A percentile compares a stretch with the other conserved stretches of the same genome.
phyloP scores from a whole-genome alignment of 2,329 filamentous ascomycete genomes.

The Ceratocystis cacaofunesta region DNA sequence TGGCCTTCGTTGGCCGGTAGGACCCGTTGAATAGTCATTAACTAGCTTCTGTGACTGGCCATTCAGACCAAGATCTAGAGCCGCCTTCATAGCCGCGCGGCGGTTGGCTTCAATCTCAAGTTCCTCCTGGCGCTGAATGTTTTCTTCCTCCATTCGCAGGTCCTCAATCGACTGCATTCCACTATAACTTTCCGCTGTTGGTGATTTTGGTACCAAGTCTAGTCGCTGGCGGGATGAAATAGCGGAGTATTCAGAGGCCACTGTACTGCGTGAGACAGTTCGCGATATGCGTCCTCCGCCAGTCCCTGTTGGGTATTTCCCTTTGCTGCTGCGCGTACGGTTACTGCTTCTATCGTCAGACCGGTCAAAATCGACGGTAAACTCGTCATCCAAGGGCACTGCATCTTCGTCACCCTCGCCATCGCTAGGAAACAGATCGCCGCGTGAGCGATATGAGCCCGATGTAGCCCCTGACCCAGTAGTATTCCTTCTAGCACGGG shows the following conservation, averaged over 20 bases:
- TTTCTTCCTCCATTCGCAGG: conserved; percentile 38
- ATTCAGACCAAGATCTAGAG: conserved; percentile 34
- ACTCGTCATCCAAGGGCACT: conserved; percentile 82
- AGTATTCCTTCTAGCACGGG: conserved; percentile 56
- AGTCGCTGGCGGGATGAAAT: conserved; percentile 20
- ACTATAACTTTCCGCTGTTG: conserved; percentile 21
- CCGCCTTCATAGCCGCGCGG: conserved; percentile 37
- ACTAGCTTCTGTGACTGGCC: conserved; percentile 3
- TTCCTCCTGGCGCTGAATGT: conserved; percentile 37
- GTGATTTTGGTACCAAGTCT: not conserved
- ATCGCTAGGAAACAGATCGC: conserved; percentile 83
- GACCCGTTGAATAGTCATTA: not conserved
- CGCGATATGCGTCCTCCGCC: conserved; percentile 28
- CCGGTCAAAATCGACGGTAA: conserved; percentile 66
- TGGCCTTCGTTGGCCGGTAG: conserved; percentile 15
- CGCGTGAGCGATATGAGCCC: conserved; percentile 73
- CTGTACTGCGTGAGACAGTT: conserved; percentile 43
- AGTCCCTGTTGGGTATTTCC: conserved; percentile 33
- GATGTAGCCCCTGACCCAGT: conserved; percentile 65
- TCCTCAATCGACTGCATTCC: conserved; percentile 33
- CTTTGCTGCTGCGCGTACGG: conserved; percentile 45
- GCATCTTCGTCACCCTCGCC: conserved; percentile 79
- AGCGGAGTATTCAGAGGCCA: conserved; percentile 31
- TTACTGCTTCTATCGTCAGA: conserved; percentile 61
- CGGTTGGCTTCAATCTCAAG: conserved; percentile 38